Conservation (phyloP, 495 filamentous ascomycete species). For the Xylaria scruposa region DNA sequence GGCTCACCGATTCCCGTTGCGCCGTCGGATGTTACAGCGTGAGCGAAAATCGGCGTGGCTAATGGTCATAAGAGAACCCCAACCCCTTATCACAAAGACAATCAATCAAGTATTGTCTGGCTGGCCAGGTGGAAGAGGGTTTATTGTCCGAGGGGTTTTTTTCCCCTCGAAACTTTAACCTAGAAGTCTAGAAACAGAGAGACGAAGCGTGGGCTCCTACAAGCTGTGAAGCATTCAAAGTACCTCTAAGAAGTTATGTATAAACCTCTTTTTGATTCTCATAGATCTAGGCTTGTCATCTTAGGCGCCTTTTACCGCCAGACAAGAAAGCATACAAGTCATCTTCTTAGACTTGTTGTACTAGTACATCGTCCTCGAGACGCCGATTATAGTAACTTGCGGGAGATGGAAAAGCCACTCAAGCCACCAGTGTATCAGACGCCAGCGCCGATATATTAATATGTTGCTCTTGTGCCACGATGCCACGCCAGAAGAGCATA, state of each 20-base stretch:
- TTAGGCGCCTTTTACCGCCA: neutral
- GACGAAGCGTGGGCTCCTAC: neutral
- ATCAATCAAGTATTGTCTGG: conserved; percentile 7
- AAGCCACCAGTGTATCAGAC: conserved; percentile 36
- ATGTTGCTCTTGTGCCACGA: conserved; percentile 40
- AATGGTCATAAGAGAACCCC: neutral
- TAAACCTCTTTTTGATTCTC: neutral
- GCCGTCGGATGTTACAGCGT: conserved; percentile 5
- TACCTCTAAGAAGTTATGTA: neutral
- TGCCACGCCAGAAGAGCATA: conserved; percentile 34
- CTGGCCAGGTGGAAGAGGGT: conserved; percentile 15
- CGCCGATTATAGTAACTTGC: conserved; percentile 14
- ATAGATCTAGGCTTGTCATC: neutral
- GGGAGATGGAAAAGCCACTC: conserved; percentile 35
- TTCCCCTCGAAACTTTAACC: conserved; percentile 11
- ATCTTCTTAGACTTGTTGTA: neutral
- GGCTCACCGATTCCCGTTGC: neutral
- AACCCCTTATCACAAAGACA: neutral
- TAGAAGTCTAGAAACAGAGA: neutral
- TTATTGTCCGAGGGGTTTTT: neutral
- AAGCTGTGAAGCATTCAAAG: neutral
- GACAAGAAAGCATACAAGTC: neutral
- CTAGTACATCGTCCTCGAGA: neutral
- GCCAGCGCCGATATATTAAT: conserved; percentile 36
- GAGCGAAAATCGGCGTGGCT: conserved; percentile 19